Evolutionary conservation across 495 filamentous ascomycete genomes (phyloP), one percentile per base, ranked within the genome.

Genomic region (Podospora comata): DNA sequence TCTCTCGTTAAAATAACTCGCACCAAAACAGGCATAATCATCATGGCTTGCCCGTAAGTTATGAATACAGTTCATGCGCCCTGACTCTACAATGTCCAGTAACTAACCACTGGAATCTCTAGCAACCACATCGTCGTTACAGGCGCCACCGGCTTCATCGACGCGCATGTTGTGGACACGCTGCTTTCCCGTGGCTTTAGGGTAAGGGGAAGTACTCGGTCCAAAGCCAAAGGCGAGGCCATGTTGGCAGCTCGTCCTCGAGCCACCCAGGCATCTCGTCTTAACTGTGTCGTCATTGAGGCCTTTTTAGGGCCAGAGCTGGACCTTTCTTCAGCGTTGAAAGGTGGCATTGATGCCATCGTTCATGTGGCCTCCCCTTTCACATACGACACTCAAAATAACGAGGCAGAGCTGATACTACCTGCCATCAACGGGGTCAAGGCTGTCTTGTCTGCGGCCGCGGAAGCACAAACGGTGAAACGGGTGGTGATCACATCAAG

Each of bases 371-470:
- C 85, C 63, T 77, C 79, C 18, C 79, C 82, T 0, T 63, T 62
- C 13, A 76, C 75, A 9, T 71, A 85, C 44, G 67, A 69, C 5
- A 80, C 78, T 2, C 73, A 78, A 2, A 54, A 78, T 9, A 82
- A 81, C 66, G 72, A 80, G 16, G 71, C 85, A 0, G 74, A 78
- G 19, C 84, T 92, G 55, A 75, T 91, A 28, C 83, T 88, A 64
- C 88, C 88, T 4, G 88, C 88, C 0, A 83, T 90, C 72, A 88
- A 87, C 71, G 89, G 90, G 34, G 90, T 89, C 20, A 88, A 84
- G 3, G 86, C 88, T n/a, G 84, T 92, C 58, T 73, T 92, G 69
- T 84, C 85, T 61, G 89, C 78, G 79, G 75, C 80, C n/a, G 84
- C 86, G 3, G 69, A 76, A 0, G 75, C 76, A 20, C 69, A 78